Conservation (phyloP, 2,329 filamentous ascomycete species). For the Aspergillus japonicus region DNA sequence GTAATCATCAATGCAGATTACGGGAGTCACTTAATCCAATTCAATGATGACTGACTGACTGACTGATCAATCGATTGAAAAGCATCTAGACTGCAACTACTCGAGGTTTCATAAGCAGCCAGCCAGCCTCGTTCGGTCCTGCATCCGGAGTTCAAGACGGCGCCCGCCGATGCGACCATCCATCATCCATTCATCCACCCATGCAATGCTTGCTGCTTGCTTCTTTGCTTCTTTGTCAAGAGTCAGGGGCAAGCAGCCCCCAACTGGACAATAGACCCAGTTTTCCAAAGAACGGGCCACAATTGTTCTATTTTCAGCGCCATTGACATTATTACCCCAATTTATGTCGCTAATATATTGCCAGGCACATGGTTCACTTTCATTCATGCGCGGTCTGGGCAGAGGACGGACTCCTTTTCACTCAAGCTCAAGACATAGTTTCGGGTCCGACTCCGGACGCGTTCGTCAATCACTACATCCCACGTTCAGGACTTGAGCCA, state of each 20-base stretch:
- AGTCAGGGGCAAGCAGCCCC: neutral
- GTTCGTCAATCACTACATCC: neutral
- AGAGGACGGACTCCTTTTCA: neutral
- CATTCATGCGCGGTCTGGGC: neutral
- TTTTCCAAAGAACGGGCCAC: neutral
- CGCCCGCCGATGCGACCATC: neutral
- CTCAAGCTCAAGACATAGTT: too few species aligned
- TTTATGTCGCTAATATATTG: neutral
- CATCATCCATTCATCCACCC: neutral
- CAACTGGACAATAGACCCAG: neutral
- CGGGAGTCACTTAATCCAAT: too few species aligned
- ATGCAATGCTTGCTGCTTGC: neutral
- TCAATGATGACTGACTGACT: too few species aligned
- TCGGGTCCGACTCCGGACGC: too few species aligned
- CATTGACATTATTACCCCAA: neutral
- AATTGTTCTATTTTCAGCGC: neutral
- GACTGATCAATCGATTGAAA: neutral
- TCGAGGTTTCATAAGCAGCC: neutral
- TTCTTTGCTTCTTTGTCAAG: neutral
- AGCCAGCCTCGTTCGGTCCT: neutral
- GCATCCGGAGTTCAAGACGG: neutral
- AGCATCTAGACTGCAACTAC: neutral
- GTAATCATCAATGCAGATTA: neutral
- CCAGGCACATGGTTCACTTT: neutral
- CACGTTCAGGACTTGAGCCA: neutral